Evolutionary conservation across 352 stramenopile genomes (phyloP).

Genomic region (Pythium angustatum): DNA sequence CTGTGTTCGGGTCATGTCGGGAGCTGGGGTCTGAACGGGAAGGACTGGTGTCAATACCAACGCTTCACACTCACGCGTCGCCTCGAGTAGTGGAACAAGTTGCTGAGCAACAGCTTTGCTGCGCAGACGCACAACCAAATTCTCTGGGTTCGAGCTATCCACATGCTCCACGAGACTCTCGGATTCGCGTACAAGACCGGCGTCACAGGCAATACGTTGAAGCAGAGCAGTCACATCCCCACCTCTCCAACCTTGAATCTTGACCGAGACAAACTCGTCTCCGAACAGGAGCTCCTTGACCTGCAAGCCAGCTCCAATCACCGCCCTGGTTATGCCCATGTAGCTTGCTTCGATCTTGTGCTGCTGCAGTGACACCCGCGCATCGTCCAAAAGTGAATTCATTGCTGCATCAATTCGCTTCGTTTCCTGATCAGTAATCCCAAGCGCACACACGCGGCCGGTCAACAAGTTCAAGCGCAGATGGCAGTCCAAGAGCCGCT

Average conservation of each 20-base stretch:
- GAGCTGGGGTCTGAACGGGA: not conserved
- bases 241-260: not conserved
- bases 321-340: conserved; percentile 7
- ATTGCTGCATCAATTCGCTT: not conserved
- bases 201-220: not conserved
- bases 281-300: conserved; percentile 15
- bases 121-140: not conserved
- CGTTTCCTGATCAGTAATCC: not conserved
- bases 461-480: not conserved
- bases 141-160: not conserved
- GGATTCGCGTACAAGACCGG: not conserved
- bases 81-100: not conserved
- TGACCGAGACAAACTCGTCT: conserved; percentile 11
- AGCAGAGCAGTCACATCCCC: not conserved
- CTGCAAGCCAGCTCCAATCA: conserved; percentile 12
- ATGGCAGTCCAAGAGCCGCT: not conserved
- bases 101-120: not conserved
- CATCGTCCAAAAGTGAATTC: not conserved
- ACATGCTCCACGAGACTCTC: not conserved
- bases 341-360: conserved; percentile 14
- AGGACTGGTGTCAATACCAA: conserved; percentile 1
- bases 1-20: not conserved
- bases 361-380: not conserved
- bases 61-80: not conserved
- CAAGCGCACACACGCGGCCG: not conserved